Conservation (phyloP, 1,284 basidiomycete genomes). For the Papiliotrema laurentii region DNA sequence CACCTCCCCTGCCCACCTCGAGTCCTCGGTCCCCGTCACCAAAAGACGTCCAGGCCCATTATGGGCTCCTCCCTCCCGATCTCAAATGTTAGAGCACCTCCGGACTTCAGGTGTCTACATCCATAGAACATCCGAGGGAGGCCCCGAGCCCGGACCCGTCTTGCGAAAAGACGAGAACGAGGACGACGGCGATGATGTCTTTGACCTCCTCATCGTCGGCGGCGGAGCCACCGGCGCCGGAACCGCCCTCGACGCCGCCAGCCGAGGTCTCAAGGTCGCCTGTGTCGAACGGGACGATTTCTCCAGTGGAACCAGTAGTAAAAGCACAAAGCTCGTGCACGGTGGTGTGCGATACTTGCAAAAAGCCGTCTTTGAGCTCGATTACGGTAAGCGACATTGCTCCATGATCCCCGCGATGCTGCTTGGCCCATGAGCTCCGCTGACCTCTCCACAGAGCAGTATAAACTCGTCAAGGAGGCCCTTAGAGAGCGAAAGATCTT, state of each 20-base stretch:
- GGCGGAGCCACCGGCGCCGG: slow-evolving; percentile 91
- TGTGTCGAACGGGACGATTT: slow-evolving; percentile 94
- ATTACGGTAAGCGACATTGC: slow-evolving; percentile 59
- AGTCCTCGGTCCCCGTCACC: slow-evolving; percentile 17
- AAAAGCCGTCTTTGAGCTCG: slow-evolving; percentile 92
- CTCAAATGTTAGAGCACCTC: slow-evolving; percentile 50
- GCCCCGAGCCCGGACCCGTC: slow-evolving; percentile 31
- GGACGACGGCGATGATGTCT: slow-evolving; percentile 57
- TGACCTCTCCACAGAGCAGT: slow-evolving; percentile 60
- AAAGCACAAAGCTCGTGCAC: slow-evolving; percentile 96
- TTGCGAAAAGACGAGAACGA: slow-evolving; percentile 24
- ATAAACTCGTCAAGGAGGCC: slow-evolving; percentile 92
- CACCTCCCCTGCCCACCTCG: slow-evolving; percentile 26
- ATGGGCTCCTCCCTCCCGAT: slow-evolving; percentile 50
- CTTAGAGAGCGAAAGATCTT: slow-evolving; percentile 90
- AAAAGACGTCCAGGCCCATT: slow-evolving; percentile 47
- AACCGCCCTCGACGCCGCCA: slow-evolving; percentile 89
- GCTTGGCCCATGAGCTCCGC: neutral
- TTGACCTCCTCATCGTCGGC: slow-evolving; percentile 82
- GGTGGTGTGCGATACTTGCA: slow-evolving; percentile 96
- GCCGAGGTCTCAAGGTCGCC: slow-evolving; percentile 84
- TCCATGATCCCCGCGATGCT: neutral
- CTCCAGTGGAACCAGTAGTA: slow-evolving; percentile 87
- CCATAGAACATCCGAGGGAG: slow-evolving; percentile 30
- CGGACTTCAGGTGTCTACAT: slow-evolving; percentile 44